Base-by-base conservation (phyloP, 495 filamentous ascomycete genomes). In the Talaromyces wortmannii region DNA sequence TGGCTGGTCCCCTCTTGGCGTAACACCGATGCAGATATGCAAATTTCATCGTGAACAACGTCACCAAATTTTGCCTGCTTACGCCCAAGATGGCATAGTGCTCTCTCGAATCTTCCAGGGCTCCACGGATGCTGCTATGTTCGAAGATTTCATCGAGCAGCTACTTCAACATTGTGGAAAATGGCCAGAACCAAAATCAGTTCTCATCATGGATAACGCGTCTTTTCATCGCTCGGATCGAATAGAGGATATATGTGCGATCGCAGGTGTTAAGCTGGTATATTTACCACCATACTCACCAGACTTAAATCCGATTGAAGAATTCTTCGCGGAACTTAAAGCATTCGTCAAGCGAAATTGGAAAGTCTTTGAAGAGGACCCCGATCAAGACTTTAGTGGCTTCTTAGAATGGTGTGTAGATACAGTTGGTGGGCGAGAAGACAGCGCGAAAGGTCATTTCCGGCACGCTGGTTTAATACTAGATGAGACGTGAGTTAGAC, bases 121-220 rank as follows among this genome's bases (percentile, higher is more conserved):
- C 52, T 63, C 62, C 18, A 72, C 60, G 30, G 63, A 72, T 59
- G 62, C 57, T 45, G 52, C 50, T 16, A 44, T 71, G n/a, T 73
- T 72, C 57, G 57, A 71, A 51, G 61, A 66, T 48, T 73, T 68
- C 54, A 62, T 70, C 18, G 61, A 72, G 55, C 52, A 71, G 58
- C 57, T 65, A 8, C 61, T 74, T 18, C 59, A 32, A 16, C 55
- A 69, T 40, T 69, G 52, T 47, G 52, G 63, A 45, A 61, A 33
- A 55, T 74, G 56, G 60, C 69, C 64, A 4, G 61, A 67, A 4
- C 50, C 69, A 56, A 16, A 68, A 63, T 40, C 47, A 70, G 18
- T 71, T 2, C 40, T 43, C 2, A 4, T 43, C 2, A 43, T 23
- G 4, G 23, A 23, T 23, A 23, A 23, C 4, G 23, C 23, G 4